Conservation (phyloP, 192 early-diverging fungal genomes). For the Pecoramyces ruminantium region DNA sequence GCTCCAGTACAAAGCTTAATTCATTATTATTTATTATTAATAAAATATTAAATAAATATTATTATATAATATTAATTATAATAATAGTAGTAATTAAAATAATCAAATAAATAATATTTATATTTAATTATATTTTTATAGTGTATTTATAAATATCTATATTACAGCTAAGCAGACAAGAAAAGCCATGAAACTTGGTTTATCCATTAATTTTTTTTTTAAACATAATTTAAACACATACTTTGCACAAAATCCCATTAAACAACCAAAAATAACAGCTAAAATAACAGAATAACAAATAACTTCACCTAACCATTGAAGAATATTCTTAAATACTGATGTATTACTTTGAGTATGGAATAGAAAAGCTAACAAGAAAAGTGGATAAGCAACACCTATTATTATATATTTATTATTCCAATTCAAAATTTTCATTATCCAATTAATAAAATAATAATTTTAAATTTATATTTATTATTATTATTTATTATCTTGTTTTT, state of each 20-base stretch:
- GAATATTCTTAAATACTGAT: slow-evolving; percentile 40
- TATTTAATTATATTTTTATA: not conserved
- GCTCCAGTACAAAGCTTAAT: not conserved
- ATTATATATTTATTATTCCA: too few relatives aligned
- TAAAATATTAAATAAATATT: too few relatives aligned
- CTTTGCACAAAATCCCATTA: slow-evolving; percentile 51
- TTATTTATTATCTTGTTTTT: too few relatives aligned
- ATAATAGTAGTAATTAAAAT: too few relatives aligned
- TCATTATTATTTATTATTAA: not conserved
- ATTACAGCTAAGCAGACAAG: slow-evolving; percentile 48
- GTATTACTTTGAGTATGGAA: not conserved
- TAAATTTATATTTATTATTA: too few relatives aligned
- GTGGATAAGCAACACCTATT: slow-evolving; percentile 56
- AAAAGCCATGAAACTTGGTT: slow-evolving; percentile 67
- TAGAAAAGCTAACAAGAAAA: slow-evolving; percentile 59
- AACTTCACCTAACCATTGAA: slow-evolving; percentile 59
- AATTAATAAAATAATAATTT: too few relatives aligned
- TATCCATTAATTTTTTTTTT: slow-evolving; percentile 60
- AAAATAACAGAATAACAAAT: slow-evolving; percentile 65
- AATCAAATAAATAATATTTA: too few relatives aligned
- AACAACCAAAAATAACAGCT: slow-evolving; percentile 47
- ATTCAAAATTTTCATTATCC: too few relatives aligned
- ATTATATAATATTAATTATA: not conserved
- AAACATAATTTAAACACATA: slow-evolving; percentile 50
- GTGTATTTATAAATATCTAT: not conserved